Conservation (phyloP, 352 stramenopile species). For the Phytopythium sindhum region DNA sequence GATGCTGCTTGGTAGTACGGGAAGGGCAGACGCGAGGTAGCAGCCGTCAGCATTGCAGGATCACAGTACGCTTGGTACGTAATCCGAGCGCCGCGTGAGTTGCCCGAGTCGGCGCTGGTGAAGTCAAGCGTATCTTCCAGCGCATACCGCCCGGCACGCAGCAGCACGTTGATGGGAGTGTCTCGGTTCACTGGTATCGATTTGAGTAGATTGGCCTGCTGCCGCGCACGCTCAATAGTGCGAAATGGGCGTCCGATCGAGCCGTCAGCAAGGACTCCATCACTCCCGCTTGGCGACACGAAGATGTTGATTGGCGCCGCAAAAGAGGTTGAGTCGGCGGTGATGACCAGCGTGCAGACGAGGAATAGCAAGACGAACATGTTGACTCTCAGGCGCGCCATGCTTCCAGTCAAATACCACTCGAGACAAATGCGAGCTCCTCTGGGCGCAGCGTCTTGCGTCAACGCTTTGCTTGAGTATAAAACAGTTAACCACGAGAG, state of each 20-base stretch:
- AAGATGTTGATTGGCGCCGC: conserved; percentile 38
- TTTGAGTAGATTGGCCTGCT: conserved; percentile 29
- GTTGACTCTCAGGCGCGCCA: background rate
- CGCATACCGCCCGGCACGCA: conserved; percentile 54
- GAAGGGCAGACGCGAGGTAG: conserved; percentile 35
- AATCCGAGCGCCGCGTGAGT: conserved; percentile 21
- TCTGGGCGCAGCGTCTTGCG: too few relatives aligned
- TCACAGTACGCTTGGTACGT: conserved; percentile 77
- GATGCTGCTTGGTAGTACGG: conserved; percentile 28
- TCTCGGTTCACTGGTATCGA: conserved; percentile 16
- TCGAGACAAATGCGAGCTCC: too few relatives aligned
- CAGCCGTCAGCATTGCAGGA: conserved; percentile 20
- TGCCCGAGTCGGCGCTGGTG: conserved; percentile 34
- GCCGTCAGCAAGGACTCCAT: conserved; percentile 37
- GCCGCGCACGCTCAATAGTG: conserved; percentile 43
- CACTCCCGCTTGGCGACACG: conserved; percentile 43
- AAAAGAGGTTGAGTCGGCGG: background rate
- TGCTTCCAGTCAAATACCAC: background rate
- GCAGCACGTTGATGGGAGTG: conserved; percentile 50
- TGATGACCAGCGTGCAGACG: background rate
- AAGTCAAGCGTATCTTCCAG: conserved; percentile 57
- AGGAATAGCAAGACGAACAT: background rate
- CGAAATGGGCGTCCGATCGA: conserved; percentile 48
- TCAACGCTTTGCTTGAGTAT: too few relatives aligned
- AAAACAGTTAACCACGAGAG: too few relatives aligned